Evolutionary conservation across 352 stramenopile genomes (phyloP), one percentile per base, ranked within the genome.

Genomic region (Vaucheria bursata): DNA sequence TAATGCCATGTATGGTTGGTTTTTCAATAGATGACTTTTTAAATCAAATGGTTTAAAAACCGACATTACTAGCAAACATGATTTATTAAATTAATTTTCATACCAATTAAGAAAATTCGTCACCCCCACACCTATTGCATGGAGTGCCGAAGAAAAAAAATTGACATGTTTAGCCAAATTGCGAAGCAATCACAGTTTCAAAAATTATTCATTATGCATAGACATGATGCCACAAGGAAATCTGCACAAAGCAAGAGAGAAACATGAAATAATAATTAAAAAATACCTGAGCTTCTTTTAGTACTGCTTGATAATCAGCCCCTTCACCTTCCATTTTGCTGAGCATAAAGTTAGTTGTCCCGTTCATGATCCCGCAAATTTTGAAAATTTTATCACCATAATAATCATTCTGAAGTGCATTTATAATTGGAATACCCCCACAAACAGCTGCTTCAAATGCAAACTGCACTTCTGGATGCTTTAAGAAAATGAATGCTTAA

Each of bases 331-430:
- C 91, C 92, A 98, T 97, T 87, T 96, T 97, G 67, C 89, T 93
- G 52, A 98, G 81, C 90, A 98, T 97, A 87, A 95, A 98, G 86
- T 98, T 98, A 69, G 93, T 98, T 1, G 93, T 97, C 53, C 94
- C 94, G 85, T 98, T 98, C 87, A 95, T 93, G 81, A 98, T 97
- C n/a, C 94, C 94, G 36, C 88, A 91, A 73, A 97, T 89, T 80
- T 94, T 85, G 50, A 89, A 90, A 85, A 98, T 95, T 38, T 87
- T 86, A 86, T 98, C 93, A 64, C 91, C 92, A 36, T 88, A 85
- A 85, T 96, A 97, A 49, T 91, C 90, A 77, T 87, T 90, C 86
- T 97, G 92, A 37, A 98, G 85, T 37, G 91, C 94, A 85, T 97
- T 88, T 86, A 98, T 97, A 85, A 98, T 97, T 40, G 94, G 94